These are phyloP conservation scores for Podila minutissima DNA, from an alignment of 192 early-diverging fungal genomes.

Conservation along the genomic window DNA sequence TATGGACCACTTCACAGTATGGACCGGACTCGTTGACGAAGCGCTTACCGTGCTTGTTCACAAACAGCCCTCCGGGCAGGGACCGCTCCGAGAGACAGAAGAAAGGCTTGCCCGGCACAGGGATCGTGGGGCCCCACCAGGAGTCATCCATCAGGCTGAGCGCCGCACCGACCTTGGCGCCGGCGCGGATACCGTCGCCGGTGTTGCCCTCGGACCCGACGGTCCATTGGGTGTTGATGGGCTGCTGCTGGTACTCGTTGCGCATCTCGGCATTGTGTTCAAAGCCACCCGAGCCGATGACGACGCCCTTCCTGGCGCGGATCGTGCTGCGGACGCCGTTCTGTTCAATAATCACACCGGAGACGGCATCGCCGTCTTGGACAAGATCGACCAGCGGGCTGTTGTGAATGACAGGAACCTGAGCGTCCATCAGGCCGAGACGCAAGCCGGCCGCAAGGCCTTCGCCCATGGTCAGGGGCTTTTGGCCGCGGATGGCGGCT, in stretches of 20 bases:
- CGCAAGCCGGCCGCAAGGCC: slow-evolving; percentile 12
- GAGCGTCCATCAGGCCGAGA: slow-evolving; percentile 7
- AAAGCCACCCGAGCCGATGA: slow-evolving; percentile 13
- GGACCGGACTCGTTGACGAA: slow-evolving; percentile 16
- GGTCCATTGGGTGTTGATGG: slow-evolving; percentile 10
- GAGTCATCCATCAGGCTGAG: slow-evolving; percentile 13
- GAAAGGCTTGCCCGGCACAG: slow-evolving; percentile 11
- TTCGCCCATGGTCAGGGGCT: slow-evolving; percentile 10
- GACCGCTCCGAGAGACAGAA: slow-evolving; percentile 17
- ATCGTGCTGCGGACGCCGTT: slow-evolving; percentile 5
- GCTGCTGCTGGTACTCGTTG: slow-evolving; percentile 12
- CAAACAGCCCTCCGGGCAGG: slow-evolving; percentile 13
- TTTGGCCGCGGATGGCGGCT: not conserved
- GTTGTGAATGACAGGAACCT: slow-evolving; percentile 12
- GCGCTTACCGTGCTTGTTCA: slow-evolving; percentile 17
- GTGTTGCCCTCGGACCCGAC: slow-evolving; percentile 16
- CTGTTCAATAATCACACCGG: slow-evolving; percentile 7
- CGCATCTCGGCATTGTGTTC: slow-evolving; percentile 20
- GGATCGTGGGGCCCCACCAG: slow-evolving; percentile 21
- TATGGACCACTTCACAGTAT: slow-evolving; percentile 14
- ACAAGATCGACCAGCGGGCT: slow-evolving; percentile 12
- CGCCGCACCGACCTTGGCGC: slow-evolving; percentile 11
- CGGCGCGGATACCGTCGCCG: slow-evolving; percentile 15
- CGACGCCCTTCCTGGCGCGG: slow-evolving; percentile 5
- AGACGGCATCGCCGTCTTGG: slow-evolving; percentile 7